A percentile compares a stretch with the other conserved stretches of the same genome.
Conservation (phyloP, 805 yeast species). For the Wickerhamiella galacta region DNA sequence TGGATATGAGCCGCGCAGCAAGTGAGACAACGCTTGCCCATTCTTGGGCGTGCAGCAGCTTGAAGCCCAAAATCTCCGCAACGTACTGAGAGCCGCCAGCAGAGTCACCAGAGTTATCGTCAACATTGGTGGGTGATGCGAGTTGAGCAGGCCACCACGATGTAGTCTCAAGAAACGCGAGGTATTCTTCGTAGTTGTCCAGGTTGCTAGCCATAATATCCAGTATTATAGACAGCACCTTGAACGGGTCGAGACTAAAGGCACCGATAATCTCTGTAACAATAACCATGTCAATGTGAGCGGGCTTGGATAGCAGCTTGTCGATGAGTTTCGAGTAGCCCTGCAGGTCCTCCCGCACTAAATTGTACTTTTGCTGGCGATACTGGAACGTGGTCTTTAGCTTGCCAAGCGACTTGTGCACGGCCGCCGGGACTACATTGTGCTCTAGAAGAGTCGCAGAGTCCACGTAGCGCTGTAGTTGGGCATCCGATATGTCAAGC, state of each 20-base stretch:
- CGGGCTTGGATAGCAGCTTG: not conserved
- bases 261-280: slow-evolving; percentile 1
- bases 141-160: not conserved
- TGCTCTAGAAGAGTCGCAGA: not conserved
- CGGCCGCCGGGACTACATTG: not conserved
- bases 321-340: slow-evolving; percentile 2
- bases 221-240: not conserved
- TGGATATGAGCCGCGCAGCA: not conserved
- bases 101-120: too few relatives aligned
- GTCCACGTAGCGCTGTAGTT: not conserved
- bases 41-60: not conserved
- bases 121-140: not conserved
- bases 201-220: not conserved
- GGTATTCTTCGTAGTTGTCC: not conserved
- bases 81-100: not conserved
- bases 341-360: not conserved
- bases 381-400: not conserved
- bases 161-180: not conserved
- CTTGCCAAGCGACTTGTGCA: not conserved
- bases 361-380: not conserved
- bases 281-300: not conserved
- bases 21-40: not conserved
- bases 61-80: not conserved
- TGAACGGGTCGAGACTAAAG: slow-evolving; percentile 1
- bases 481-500: not conserved